A percentile compares a stretch with the other conserved stretches of the same genome.
Evolutionary conservation across 345 rosid genomes (phyloP).

Genomic region (Anastatica hierochuntica): DNA sequence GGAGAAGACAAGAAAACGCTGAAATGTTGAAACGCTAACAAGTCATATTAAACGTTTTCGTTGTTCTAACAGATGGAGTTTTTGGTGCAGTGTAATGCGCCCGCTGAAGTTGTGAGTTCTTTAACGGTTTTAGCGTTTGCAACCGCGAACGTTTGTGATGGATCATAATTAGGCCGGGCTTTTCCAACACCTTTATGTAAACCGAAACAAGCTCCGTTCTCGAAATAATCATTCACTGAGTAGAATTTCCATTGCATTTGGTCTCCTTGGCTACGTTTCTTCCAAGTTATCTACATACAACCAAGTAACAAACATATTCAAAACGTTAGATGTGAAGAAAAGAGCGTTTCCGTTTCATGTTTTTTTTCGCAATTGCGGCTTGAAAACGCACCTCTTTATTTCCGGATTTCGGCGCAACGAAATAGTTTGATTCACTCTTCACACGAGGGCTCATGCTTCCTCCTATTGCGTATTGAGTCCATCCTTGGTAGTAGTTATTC

Average conservation of each 20-base stretch:
- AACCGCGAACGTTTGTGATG: conserved; percentile 36
- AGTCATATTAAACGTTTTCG: background rate
- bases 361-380: too few species aligned
- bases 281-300: conserved; percentile 43
- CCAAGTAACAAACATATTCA: background rate
- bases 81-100: conserved; percentile 37
- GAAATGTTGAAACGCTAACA: background rate
- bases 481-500: conserved; percentile 69
- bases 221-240: conserved; percentile 42
- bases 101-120: conserved; percentile 41
- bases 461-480: conserved; percentile 77
- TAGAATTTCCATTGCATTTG: conserved; percentile 45
- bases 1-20: too few species aligned
- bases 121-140: conserved; percentile 33
- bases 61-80: conserved; percentile 26
- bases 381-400: conserved; percentile 37
- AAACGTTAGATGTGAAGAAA: background rate
- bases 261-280: conserved; percentile 21
- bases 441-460: conserved; percentile 77
- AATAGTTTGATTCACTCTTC: conserved; percentile 64
- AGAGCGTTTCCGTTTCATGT: background rate
- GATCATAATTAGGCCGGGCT: conserved; percentile 39
- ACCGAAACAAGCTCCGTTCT: conserved; percentile 52
- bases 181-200: conserved; percentile 30
- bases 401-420: conserved; percentile 43